Percentiles rank a stretch among this genome's conserved stretches.
These are phyloP conservation scores for Gossypium australe DNA, from an alignment of 345 rosid genomes.

Conservation along the genomic window DNA sequence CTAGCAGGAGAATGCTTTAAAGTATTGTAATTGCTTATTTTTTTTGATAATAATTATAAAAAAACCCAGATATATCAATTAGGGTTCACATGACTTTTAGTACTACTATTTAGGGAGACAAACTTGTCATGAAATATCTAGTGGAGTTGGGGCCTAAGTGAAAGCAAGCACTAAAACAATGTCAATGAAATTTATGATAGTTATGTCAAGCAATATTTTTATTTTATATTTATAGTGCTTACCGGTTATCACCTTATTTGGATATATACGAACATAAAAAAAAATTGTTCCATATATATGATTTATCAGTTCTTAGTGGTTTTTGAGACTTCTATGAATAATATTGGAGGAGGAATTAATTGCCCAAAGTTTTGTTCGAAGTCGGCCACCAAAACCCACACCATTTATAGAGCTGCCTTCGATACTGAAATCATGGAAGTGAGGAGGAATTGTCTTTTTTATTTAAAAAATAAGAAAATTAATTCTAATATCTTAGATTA, in stretches of 20 bases:
- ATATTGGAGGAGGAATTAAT: background rate
- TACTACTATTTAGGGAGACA: background rate
- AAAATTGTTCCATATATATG: no score
- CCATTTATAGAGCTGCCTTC: background rate
- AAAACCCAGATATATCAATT: no score
- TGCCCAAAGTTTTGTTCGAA: background rate
- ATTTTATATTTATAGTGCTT: background rate
- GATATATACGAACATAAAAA: background rate
- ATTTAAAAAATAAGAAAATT: no score
- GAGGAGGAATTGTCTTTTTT: rapidly evolving
- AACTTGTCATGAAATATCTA: background rate
- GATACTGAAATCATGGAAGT: no score
- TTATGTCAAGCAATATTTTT: background rate
- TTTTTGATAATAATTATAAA: no score
- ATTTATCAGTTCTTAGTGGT: no score
- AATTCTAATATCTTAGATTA: no score
- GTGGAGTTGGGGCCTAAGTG: background rate
- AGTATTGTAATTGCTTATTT: no score
- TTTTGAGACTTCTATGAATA: no score
- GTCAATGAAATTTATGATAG: background rate
- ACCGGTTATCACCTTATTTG: background rate
- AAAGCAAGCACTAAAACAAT: background rate
- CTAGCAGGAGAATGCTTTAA: no score
- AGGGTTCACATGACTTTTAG: no score
- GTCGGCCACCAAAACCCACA: background rate